Conservation (phyloP, 129 eudicot genomes). For the Kitagawia praeruptora region DNA sequence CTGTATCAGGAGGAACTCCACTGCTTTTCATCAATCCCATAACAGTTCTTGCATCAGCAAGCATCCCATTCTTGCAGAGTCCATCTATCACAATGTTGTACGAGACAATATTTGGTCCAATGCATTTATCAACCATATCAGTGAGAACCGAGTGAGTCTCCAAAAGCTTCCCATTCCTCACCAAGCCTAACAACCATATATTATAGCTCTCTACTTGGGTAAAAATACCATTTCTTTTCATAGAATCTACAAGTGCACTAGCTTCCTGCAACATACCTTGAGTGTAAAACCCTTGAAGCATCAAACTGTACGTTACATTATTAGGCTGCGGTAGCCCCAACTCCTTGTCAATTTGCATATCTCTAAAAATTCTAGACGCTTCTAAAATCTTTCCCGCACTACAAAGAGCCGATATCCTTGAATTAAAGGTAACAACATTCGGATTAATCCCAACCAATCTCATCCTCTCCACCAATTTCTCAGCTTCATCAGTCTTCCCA, state of each 20-base stretch:
- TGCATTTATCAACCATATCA: conserved; percentile 48
- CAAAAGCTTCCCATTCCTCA: conserved; percentile 59
- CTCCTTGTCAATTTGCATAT: conserved; percentile 69
- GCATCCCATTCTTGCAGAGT: conserved; percentile 61
- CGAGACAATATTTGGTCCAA: conserved; percentile 49
- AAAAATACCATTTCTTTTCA: conserved; percentile 39
- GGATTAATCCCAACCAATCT: conserved; percentile 59
- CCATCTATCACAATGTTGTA: conserved; percentile 57
- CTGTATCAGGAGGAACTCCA: conserved; percentile 64
- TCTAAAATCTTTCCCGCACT: conserved; percentile 58
- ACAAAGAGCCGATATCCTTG: conserved; percentile 84
- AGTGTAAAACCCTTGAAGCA: conserved; percentile 72
- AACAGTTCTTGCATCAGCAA: conserved; percentile 64
- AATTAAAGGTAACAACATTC: conserved; percentile 75
- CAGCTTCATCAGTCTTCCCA: conserved; percentile 69
- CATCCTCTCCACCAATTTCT: conserved; percentile 76
- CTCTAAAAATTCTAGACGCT: conserved; percentile 82
- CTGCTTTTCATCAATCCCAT: conserved; percentile 48
- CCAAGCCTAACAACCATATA: conserved; percentile 66
- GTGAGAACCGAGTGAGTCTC: conserved; percentile 63
- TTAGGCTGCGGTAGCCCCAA: conserved; percentile 75
- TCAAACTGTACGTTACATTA: conserved; percentile 52
- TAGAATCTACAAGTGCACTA: conserved; percentile 43
- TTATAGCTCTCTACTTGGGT: conserved; percentile 54
- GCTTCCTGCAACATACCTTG: conserved; percentile 81